phyloP scores from a whole-genome alignment of 73 alveolate genomes.

The Paramecium sonneborni region DNA sequence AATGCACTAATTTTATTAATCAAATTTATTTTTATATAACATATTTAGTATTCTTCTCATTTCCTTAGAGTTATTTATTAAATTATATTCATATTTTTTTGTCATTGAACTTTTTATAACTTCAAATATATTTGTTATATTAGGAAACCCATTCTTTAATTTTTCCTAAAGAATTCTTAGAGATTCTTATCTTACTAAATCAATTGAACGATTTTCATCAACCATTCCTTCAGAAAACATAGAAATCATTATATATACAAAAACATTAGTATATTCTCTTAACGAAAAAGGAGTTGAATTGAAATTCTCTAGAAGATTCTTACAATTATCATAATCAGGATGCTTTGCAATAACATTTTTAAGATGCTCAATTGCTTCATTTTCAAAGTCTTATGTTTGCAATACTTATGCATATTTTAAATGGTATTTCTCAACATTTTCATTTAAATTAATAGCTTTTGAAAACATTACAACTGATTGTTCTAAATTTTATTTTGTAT shows the following conservation, averaged over 20 bases:
- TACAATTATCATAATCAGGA: neutral
- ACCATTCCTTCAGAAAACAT: neutral
- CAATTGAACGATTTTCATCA: neutral
- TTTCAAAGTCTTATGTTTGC: neutral
- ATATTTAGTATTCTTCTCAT: neutral
- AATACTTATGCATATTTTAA: neutral
- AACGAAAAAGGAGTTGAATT: neutral
- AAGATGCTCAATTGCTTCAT: neutral
- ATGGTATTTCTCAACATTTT: neutral
- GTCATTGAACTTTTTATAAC: neutral
- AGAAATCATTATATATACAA: neutral
- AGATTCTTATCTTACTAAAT: neutral
- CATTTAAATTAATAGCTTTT: neutral
- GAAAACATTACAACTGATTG: neutral
- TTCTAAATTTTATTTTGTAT: neutral
- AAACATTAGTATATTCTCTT: neutral
- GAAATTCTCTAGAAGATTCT: neutral
- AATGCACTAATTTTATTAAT: neutral
- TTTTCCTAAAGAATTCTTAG: neutral
- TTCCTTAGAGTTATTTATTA: neutral
- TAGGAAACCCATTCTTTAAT: neutral
- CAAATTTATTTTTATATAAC: neutral
- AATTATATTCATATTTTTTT: neutral
- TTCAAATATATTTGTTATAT: neutral
- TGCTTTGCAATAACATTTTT: neutral